Percentiles rank a stretch among this genome's conserved stretches.
Conservation (phyloP, 2,329 filamentous ascomycete species). For the Rutstroemia sp. region DNA sequence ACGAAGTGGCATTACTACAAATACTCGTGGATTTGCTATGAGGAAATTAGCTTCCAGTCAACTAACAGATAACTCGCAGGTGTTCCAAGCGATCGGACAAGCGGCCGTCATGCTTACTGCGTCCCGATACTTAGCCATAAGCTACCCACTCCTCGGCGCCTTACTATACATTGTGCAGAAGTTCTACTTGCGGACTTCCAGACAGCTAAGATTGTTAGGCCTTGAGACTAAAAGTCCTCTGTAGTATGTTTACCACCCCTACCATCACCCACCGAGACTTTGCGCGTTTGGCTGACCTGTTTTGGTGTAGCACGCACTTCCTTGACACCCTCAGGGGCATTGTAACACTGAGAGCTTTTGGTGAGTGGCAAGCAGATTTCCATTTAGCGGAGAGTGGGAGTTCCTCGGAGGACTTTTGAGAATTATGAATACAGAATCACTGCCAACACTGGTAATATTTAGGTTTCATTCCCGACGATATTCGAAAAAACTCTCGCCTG, state of each 20-base stretch:
- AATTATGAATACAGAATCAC: background rate
- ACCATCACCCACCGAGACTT: background rate
- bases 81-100: background rate
- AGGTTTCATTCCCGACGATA: slow-evolving; percentile 3
- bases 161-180: slow-evolving; percentile 29
- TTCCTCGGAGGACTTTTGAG: background rate
- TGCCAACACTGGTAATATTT: background rate
- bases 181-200: slow-evolving; percentile 39
- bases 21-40: too few species aligned
- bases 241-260: slow-evolving; percentile 22
- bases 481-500: slow-evolving; percentile 33
- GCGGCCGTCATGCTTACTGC: slow-evolving; percentile 6
- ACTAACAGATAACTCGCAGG: background rate
- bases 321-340: slow-evolving; percentile 38
- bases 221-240: slow-evolving; percentile 37
- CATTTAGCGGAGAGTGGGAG: background rate
- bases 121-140: slow-evolving; percentile 7
- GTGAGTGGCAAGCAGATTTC: slow-evolving; percentile 29
- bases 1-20: too few species aligned
- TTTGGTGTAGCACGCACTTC: slow-evolving; percentile 31
- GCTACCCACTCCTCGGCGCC: slow-evolving; percentile 7
- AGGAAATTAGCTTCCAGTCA: background rate
- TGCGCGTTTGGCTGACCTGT: background rate
- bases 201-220: slow-evolving; percentile 40
- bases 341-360: slow-evolving; percentile 39